These are phyloP conservation scores for Colletotrichum sp. DNA, from an alignment of 2,329 filamentous ascomycete genomes.

Conservation along the genomic window DNA sequence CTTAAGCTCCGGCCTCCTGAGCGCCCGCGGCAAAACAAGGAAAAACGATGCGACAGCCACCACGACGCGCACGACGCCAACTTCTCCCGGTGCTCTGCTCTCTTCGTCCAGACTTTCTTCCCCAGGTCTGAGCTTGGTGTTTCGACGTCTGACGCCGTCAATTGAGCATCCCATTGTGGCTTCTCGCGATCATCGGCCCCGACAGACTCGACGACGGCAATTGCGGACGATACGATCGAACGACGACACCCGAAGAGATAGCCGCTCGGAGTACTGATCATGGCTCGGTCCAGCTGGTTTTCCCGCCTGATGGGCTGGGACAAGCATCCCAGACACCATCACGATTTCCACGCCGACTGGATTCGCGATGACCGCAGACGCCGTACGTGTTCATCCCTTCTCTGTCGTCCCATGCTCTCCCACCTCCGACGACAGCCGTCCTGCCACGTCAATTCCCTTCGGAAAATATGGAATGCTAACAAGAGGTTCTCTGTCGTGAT, in stretches of 20 bases:
- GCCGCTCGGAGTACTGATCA: not conserved
- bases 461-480: not conserved
- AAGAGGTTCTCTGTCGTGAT: not conserved
- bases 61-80: not conserved
- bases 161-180: not conserved
- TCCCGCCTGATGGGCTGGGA: constrained; percentile 38
- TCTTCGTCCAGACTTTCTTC: not conserved
- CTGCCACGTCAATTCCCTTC: not conserved
- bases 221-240: not conserved
- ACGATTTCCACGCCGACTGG: constrained; percentile 35
- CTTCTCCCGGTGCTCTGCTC: not conserved
- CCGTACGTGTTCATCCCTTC: constrained; percentile 36
- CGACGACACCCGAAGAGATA: not conserved
- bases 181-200: not conserved
- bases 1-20: not conserved
- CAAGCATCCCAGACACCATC: constrained; percentile 33
- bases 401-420: not conserved
- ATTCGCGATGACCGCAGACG: constrained; percentile 49
- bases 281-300: constrained; percentile 34
- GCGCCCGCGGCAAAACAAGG: constrained; percentile 3
- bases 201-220: not conserved
- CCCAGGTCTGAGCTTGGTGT: not conserved
- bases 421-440: not conserved
- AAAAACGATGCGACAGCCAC: not conserved
- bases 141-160: not conserved